Evolutionary conservation across 2,329 filamentous ascomycete species (phyloP).

Genomic region (Curvularia hawaiiensis): DNA sequence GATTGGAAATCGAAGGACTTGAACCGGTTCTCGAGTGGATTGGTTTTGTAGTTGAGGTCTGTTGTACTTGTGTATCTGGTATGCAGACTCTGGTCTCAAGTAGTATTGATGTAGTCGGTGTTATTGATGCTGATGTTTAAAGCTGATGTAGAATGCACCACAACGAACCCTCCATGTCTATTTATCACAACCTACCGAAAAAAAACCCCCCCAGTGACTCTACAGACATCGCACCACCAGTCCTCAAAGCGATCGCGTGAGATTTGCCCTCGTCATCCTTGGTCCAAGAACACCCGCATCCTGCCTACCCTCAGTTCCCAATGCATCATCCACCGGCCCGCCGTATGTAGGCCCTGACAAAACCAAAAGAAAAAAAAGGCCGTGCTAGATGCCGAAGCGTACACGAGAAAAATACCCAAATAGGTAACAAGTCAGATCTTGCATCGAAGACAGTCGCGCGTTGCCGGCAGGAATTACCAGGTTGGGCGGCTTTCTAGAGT

Average conservation of each 20-base stretch:
- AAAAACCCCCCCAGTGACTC: neutral
- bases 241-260: neutral
- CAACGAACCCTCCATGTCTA: neutral
- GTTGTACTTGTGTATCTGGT: neutral
- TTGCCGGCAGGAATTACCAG: conserved; percentile 11
- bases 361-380: neutral
- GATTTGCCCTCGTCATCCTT: neutral
- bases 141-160: neutral
- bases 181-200: neutral
- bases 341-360: neutral
- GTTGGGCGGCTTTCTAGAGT: neutral
- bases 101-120: neutral
- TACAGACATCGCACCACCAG: neutral
- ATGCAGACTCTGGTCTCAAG: neutral
- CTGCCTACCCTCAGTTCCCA: neutral
- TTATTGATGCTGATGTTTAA: neutral
- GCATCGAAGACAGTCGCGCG: conserved; percentile 6
- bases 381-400: neutral
- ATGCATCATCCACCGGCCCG: neutral
- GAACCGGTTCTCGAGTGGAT: neutral
- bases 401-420: conserved; percentile 1
- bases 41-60: neutral
- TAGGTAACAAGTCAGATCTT: neutral
- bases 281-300: neutral
- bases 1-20: neutral